These are phyloP conservation scores for Candida silvatica DNA, from an alignment of 805 yeast genomes.

Conservation along the genomic window DNA sequence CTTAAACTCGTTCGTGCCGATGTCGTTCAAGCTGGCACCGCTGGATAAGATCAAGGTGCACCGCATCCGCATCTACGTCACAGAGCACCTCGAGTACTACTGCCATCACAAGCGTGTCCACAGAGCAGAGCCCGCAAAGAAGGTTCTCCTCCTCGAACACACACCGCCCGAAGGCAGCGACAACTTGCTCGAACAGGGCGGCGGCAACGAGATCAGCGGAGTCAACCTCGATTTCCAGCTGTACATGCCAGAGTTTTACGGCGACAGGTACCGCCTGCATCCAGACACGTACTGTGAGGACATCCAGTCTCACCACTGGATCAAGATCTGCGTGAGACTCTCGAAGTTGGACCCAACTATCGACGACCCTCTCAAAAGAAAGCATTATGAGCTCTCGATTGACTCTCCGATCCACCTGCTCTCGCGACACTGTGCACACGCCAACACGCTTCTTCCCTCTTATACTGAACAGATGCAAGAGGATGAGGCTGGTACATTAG, in stretches of 20 bases:
- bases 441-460: constrained; percentile 69
- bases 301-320: constrained; percentile 92
- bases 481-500: constrained; percentile 4
- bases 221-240: constrained; percentile 81
- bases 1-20: constrained; percentile 74
- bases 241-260: constrained; percentile 67
- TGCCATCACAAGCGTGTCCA: constrained; percentile 83
- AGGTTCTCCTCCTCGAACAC: constrained; percentile 74
- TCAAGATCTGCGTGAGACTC: constrained; percentile 76
- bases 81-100: constrained; percentile 88
- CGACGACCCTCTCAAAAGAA: constrained; percentile 44
- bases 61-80: constrained; percentile 73
- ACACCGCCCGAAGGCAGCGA: constrained; percentile 47
- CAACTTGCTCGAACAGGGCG: constrained; percentile 35
- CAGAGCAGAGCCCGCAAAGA: constrained; percentile 82
- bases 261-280: constrained; percentile 50
- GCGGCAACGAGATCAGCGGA: constrained; percentile 48
- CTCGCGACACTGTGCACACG: constrained; percentile 71
- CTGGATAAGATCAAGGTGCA: constrained; percentile 82
- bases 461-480: constrained; percentile 31
- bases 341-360: constrained; percentile 54
- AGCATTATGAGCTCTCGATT: constrained; percentile 89
- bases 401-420: constrained; percentile 90
- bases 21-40: constrained; percentile 79
- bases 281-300: constrained; percentile 79